Evolutionary conservation across 106 monocot genomes (phyloP), one percentile per base, ranked within the genome.

Genomic region (Iris macrosiphon): DNA sequence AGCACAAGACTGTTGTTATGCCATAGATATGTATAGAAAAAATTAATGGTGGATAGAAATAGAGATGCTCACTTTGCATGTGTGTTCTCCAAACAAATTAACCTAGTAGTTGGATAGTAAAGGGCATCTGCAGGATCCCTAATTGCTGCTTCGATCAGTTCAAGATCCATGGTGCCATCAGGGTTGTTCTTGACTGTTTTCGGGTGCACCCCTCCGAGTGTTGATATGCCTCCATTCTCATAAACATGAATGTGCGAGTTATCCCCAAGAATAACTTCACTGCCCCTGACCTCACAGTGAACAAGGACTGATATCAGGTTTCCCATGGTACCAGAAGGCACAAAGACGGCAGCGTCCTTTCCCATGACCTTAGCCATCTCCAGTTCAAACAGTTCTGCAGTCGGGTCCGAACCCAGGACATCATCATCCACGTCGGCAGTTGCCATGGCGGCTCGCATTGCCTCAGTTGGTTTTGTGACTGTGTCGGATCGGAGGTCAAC

Each of bases 81-180:
- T 7, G 87, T 93, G 43, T 93, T 88, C 80, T 93, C 93, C 66
- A 93, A 64, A 74, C 93, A 93, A 34, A 93, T 88, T 33, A 93
- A 60, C 64, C 75, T 44, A 30, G 88, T 93, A 2, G 84, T 88
- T 14, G 93, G 93, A 60, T 80, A 93, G 58, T 81, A 81, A 8
- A 84, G 66, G 4, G 67, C 76, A 4, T 50, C 83, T 1, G 57
- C 56, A 2, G 83, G 68, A n/a, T 69, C 51, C 44, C 87, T 67
- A 14, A 88, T 80, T 31, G 93, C 93, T 0, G 58, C 80, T 21
- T 72, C 74, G 16, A 88, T 93, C 26, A 44, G 45, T 20, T 60
- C 72, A 4, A 84, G 48, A 34, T 84, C 88, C 68, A 93, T 88
- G 11, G 93, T 93, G n/a, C 93, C 93, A 30, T 93, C 83, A 1